Percentiles rank a stretch among this genome's conserved stretches.
Evolutionary conservation across 352 stramenopile genomes (phyloP).

Genomic region (Pythium guiyangense): DNA sequence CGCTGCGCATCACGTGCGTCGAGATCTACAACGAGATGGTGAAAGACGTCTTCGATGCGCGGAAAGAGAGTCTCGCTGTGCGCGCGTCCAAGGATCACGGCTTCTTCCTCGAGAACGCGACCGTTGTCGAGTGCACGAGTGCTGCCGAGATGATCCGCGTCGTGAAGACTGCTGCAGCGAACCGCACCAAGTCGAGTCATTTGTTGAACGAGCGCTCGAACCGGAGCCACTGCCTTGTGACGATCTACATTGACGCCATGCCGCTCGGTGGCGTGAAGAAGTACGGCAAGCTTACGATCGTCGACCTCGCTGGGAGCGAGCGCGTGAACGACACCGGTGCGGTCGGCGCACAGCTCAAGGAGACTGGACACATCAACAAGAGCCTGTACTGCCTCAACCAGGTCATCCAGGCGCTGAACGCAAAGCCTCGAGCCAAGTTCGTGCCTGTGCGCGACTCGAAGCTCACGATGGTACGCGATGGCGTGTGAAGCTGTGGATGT

Average conservation of each 20-base stretch:
- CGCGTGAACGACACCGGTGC: slow-evolving; percentile 57
- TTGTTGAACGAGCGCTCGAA: slow-evolving; percentile 68
- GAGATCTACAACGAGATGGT: slow-evolving; percentile 81
- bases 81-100: slow-evolving; percentile 57
- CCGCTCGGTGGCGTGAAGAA: slow-evolving; percentile 35
- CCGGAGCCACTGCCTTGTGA: slow-evolving; percentile 72
- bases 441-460: slow-evolving; percentile 72
- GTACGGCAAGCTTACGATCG: slow-evolving; percentile 74
- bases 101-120: slow-evolving; percentile 73
- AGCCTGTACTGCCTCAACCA: slow-evolving; percentile 75
- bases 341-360: slow-evolving; percentile 55
- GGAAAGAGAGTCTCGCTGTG: slow-evolving; percentile 48
- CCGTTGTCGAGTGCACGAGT: slow-evolving; percentile 52
- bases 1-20: slow-evolving; percentile 59
- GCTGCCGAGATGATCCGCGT: slow-evolving; percentile 57
- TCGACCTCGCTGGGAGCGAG: slow-evolving; percentile 70
- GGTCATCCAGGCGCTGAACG: slow-evolving; percentile 70
- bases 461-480: slow-evolving; percentile 61
- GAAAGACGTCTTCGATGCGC: slow-evolving; percentile 56
- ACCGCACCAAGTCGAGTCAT: slow-evolving; percentile 67
- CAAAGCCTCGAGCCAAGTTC: slow-evolving; percentile 47
- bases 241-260: slow-evolving; percentile 68
- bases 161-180: slow-evolving; percentile 50
- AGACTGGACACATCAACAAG: slow-evolving; percentile 78
- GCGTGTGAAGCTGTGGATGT: not conserved